Evolutionary conservation across 1,284 basidiomycete species (phyloP).

Genomic region (Cutaneotrichosporon sp.): DNA sequence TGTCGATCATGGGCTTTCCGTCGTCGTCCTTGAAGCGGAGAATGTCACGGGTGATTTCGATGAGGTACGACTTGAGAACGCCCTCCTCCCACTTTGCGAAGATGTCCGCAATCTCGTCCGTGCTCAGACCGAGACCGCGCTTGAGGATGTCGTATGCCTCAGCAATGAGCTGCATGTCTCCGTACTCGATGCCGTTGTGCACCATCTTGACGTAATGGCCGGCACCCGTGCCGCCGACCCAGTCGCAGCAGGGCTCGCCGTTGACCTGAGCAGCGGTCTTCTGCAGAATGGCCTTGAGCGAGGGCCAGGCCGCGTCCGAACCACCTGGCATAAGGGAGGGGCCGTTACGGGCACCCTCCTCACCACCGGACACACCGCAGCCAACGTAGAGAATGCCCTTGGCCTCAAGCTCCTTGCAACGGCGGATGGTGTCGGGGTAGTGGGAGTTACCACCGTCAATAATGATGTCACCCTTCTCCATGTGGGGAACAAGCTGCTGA

Average conservation of each 20-base stretch:
- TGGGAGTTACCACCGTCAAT: slow-evolving; percentile 99
- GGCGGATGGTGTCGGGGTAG: slow-evolving; percentile 96
- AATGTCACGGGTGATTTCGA: slow-evolving; percentile 95
- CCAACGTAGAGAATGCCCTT: slow-evolving; percentile 97
- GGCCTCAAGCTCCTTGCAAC: slow-evolving; percentile 82
- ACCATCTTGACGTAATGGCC: slow-evolving; percentile 78
- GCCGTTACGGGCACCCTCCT: slow-evolving; percentile 96
- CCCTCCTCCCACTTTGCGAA: slow-evolving; percentile 95
- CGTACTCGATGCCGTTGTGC: slow-evolving; percentile 85
- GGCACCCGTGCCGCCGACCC: slow-evolving; percentile 97
- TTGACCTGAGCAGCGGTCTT: slow-evolving; percentile 92
- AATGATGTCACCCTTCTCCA: slow-evolving; percentile 78
- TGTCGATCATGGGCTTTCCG: slow-evolving; percentile 80
- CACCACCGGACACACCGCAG: slow-evolving; percentile 98
- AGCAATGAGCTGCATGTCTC: slow-evolving; percentile 99
- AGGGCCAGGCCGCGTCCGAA: slow-evolving; percentile 86
- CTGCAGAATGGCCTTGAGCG: slow-evolving; percentile 99
- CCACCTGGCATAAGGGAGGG: slow-evolving; percentile 99
- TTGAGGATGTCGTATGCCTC: slow-evolving; percentile 99
- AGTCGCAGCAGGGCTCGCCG: slow-evolving; percentile 98
- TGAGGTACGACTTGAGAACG: slow-evolving; percentile 98
- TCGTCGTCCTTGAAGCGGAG: slow-evolving; percentile 90
- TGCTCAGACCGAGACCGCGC: slow-evolving; percentile 79
- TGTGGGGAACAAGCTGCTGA: slow-evolving; percentile 54
- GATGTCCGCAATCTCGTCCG: slow-evolving; percentile 83